phyloP scores from a whole-genome alignment of 2,329 filamentous ascomycete species.

The Xylariales sp. region DNA sequence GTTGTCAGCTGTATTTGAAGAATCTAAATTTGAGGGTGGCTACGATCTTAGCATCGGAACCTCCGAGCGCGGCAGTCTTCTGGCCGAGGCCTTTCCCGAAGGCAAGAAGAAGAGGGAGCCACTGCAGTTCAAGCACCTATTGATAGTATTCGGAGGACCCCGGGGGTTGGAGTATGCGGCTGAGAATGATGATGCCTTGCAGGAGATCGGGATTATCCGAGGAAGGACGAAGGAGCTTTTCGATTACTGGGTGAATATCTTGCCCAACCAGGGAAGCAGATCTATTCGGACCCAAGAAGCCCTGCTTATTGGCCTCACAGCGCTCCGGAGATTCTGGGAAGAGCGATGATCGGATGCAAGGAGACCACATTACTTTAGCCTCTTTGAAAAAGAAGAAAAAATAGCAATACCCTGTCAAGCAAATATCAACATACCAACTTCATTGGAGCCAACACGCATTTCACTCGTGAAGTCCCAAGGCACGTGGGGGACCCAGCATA shows the following conservation, averaged over 20 bases:
- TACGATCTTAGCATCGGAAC: slow-evolving; percentile 84
- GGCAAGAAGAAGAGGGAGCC: slow-evolving; percentile 28
- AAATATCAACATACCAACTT: not conserved
- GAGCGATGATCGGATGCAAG: slow-evolving; percentile 12
- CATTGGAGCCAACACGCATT: no score
- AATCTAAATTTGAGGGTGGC: slow-evolving; percentile 68
- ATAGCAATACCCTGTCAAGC: not conserved
- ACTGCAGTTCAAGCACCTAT: slow-evolving; percentile 60
- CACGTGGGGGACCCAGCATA: no score
- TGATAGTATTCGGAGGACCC: slow-evolving; percentile 78
- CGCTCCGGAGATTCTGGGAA: slow-evolving; percentile 56
- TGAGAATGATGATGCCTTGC: slow-evolving; percentile 51
- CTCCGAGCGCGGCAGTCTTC: slow-evolving; percentile 65
- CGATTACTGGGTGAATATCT: slow-evolving; percentile 78
- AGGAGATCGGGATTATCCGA: slow-evolving; percentile 58
- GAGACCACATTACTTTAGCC: not conserved
- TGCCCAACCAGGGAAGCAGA: slow-evolving; percentile 75
- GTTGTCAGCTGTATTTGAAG: slow-evolving; percentile 72
- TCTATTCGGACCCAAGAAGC: slow-evolving; percentile 84
- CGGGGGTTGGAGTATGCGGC: slow-evolving; percentile 75
- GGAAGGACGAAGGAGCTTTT: slow-evolving; percentile 67
- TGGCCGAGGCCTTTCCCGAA: slow-evolving; percentile 40
- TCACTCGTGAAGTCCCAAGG: no score
- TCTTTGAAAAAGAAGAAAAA: not conserved
- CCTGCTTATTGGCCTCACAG: slow-evolving; percentile 70